Evolutionary conservation across 1,284 basidiomycete genomes (phyloP), one percentile per base, ranked within the genome.

Genomic region (Cutaneotrichosporon sp.): DNA sequence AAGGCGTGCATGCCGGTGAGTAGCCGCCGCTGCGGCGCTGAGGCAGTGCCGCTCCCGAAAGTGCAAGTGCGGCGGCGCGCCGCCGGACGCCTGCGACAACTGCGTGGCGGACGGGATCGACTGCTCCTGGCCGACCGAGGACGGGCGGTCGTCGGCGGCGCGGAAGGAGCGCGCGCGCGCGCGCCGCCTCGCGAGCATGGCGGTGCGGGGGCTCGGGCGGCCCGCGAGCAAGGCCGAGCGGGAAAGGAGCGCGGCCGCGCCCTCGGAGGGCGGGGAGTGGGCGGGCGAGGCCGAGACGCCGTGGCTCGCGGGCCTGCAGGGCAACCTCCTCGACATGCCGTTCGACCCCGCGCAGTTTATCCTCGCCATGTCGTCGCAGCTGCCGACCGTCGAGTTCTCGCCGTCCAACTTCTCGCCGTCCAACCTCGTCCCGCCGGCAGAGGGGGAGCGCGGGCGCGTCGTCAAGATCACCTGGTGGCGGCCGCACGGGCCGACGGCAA

Each of bases 391-490:
- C 8, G 69, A 72, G 36, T 67, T 69, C 29, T 29, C 29, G 59
- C 60, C 38, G n/a, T 29, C 16, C 3, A 52, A 59, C 11, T 9
- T 45, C 16, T 55, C 53, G 34, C 58, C 58, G 2, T 20, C 51
- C 10, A 7, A 18, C 2, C 16, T 24, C 25, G 3, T 11, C 25
- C 16, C 13, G 33, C 46, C 20, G 34, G 8, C 16, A n/a, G 27
- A 49, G 56, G 36, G 34, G 11, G 7, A 49, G 13, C n/a, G n/a
- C n/a, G 65, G 62, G 14, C 69, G 67, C 46, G 60, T 71, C 3
- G 68, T 71, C 45, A 72, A 71, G 55, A 53, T 72, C 27, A 68
- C 69, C 11, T 72, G 71, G 71, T 72, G 69, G 69, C 63, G 71
- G 54, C 71, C 71, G 3, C 71, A 72, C 54, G 71, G 71, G 9